Evolutionary conservation across 352 stramenopile genomes (phyloP).

Genomic region (Globisporangium solare): DNA sequence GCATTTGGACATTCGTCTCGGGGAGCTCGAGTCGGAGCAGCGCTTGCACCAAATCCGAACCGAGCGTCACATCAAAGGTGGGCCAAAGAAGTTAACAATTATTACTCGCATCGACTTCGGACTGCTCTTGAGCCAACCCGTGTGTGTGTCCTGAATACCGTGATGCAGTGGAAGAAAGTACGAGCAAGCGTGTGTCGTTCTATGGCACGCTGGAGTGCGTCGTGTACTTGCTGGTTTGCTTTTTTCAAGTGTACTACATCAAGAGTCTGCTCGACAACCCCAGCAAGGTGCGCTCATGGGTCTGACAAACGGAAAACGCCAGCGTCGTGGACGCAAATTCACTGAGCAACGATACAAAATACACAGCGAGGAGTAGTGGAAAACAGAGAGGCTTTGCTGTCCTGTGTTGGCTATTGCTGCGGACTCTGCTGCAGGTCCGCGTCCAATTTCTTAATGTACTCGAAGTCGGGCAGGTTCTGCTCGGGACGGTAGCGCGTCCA

Average conservation of each 20-base stretch:
- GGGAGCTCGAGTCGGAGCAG: slow-evolving; percentile 74
- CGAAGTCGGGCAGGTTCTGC: slow-evolving; percentile 54
- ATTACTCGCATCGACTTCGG: background rate
- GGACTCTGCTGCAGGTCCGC: slow-evolving; percentile 29
- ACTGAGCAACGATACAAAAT: too few relatives aligned
- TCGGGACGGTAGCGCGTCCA: slow-evolving; percentile 49
- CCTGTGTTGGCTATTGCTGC: slow-evolving; percentile 2
- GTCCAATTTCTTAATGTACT: slow-evolving; percentile 55
- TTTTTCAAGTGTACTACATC: slow-evolving; percentile 78
- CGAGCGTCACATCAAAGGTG: slow-evolving; percentile 73
- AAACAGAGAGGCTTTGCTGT: background rate
- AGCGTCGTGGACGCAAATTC: too few relatives aligned
- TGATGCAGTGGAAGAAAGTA: slow-evolving; percentile 60
- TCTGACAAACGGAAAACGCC: background rate
- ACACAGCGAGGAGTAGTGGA: too few relatives aligned
- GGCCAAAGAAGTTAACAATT: background rate
- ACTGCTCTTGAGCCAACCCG: background rate
- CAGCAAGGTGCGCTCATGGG: slow-evolving; percentile 45
- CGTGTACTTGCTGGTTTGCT: slow-evolving; percentile 65
- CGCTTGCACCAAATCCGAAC: slow-evolving; percentile 71
- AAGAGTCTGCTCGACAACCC: slow-evolving; percentile 61
- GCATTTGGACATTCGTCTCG: slow-evolving; percentile 72
- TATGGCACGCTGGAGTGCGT: slow-evolving; percentile 67
- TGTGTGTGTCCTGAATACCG: background rate
- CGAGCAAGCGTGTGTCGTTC: slow-evolving; percentile 72